Base-by-base conservation (phyloP, 257 asterid genomes). In the Haberlea rhodopensis region DNA sequence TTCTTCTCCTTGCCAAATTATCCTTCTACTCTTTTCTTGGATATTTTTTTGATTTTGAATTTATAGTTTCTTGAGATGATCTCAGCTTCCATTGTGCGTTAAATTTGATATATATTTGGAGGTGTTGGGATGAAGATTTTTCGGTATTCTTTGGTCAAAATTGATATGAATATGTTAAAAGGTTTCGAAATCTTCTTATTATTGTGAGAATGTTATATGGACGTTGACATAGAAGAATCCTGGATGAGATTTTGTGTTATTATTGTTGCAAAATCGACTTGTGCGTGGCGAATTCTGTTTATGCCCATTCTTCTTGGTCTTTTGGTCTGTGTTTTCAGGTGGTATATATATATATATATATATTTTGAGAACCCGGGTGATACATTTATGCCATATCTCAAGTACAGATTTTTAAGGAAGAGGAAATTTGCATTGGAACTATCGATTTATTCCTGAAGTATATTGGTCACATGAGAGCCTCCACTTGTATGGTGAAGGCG, bases 261-360 rank as follows among this genome's bases (percentile, higher is more conserved):
- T n/a, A n/a, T n/a, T n/a, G n/a, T n/a, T n/a, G n/a, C n/a, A n/a
- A n/a, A n/a, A n/a, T n/a, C n/a, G n/a, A n/a, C n/a, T n/a, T n/a
- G n/a, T n/a, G n/a, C n/a, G n/a, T n/a, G 91, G 40, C 40, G 40
- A 8, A 31, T 31, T 31, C 8, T 2, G 32, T 28, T 28, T 28
- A 6, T 28, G 7, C 13, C 40, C 40, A 31, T 31, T 31, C 40
- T 31, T 31, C 9, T 34, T 34, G 45, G 16, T 9, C 4, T 9
- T 34, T 8, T 34, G 16, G 45, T 34, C 45, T 34, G 45, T 3
- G 45, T 34, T 34, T 10, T 2, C 11, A 31, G 40, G 40, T 8
- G 40, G 40, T n/a, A n/a, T 8, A 8, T 11, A 31, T 31, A 4
- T 9, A 15, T 34, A 9, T 34, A 1, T 34, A 9, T 34, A 16